These are phyloP conservation scores for Colletotrichum australisinense DNA, from an alignment of 2,329 filamentous ascomycete genomes.

Conservation along the genomic window DNA sequence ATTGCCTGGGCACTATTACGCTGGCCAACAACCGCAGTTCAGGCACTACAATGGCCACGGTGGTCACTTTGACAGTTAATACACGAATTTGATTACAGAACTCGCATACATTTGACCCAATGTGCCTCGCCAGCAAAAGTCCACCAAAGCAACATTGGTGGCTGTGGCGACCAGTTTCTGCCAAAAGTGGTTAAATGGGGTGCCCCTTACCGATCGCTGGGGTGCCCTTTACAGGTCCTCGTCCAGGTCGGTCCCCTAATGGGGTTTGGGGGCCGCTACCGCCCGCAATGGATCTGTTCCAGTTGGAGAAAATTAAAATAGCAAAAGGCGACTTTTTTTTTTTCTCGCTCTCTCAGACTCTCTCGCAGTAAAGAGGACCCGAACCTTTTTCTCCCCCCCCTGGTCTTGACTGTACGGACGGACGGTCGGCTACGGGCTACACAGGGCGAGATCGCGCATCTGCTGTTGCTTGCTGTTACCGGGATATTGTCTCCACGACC, in stretches of 20 bases:
- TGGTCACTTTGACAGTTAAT: too few species aligned
- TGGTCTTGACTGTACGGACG: not conserved
- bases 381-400: not conserved
- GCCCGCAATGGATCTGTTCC: slow-evolving; percentile 8
- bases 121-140: too few species aligned
- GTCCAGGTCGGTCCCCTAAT: slow-evolving; percentile 1
- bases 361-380: not conserved
- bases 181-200: too few species aligned
- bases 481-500: not conserved
- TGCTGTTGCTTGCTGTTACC: not conserved
- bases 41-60: too few species aligned
- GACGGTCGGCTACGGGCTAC: not conserved
- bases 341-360: not conserved
- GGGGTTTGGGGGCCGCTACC: not conserved
- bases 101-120: too few species aligned
- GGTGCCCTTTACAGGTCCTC: too few species aligned
- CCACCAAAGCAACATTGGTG: too few species aligned
- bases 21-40: too few species aligned
- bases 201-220: too few species aligned
- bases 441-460: slow-evolving; percentile 20
- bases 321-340: not conserved
- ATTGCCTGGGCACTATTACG: too few species aligned
- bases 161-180: too few species aligned
- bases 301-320: slow-evolving; percentile 13
- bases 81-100: too few species aligned